These are phyloP conservation scores for Yamadazyma triangularis DNA, from an alignment of 1,139 yeast genomes.

Conservation along the genomic window DNA sequence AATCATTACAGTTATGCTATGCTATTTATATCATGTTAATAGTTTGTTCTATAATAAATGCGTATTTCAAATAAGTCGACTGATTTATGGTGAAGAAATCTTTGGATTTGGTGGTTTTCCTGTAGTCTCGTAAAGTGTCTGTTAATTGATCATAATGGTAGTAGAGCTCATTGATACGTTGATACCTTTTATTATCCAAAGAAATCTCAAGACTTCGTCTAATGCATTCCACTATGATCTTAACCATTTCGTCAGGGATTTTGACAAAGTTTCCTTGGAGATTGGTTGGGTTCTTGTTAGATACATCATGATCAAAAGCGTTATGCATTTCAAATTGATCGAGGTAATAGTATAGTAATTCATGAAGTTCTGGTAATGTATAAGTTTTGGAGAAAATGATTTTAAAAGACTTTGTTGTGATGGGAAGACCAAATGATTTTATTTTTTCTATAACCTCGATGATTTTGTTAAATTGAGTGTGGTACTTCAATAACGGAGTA, in stretches of 20 bases:
- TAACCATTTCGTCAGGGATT: conserved; percentile 16
- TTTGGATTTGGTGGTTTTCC: conserved; percentile 6
- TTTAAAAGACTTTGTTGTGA: conserved; percentile 23
- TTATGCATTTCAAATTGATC: conserved; percentile 18
- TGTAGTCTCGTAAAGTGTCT: neutral
- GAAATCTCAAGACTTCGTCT: neutral
- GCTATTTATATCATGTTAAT: no score
- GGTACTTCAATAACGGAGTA: conserved; percentile 16
- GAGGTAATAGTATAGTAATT: no score
- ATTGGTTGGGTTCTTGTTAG: neutral
- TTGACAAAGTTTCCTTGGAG: conserved; percentile 20
- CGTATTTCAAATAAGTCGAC: conserved; percentile 19
- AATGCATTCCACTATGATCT: conserved; percentile 4
- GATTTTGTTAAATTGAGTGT: conserved; percentile 5
- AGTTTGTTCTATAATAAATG: conserved; percentile 17
- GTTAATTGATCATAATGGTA: no score
- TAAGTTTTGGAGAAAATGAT: conserved; percentile 7
- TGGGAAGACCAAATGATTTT: conserved; percentile 16
- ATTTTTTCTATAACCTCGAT: conserved; percentile 9
- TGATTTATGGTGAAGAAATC: conserved; percentile 19
- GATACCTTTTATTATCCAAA: no score
- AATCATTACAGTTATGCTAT: no score
- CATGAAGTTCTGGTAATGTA: conserved; percentile 9
- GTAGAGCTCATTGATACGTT: no score
- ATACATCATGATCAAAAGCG: conserved; percentile 17